Evolutionary conservation across 345 rosid species (phyloP).

Genomic region (Nephelium lappaceum): DNA sequence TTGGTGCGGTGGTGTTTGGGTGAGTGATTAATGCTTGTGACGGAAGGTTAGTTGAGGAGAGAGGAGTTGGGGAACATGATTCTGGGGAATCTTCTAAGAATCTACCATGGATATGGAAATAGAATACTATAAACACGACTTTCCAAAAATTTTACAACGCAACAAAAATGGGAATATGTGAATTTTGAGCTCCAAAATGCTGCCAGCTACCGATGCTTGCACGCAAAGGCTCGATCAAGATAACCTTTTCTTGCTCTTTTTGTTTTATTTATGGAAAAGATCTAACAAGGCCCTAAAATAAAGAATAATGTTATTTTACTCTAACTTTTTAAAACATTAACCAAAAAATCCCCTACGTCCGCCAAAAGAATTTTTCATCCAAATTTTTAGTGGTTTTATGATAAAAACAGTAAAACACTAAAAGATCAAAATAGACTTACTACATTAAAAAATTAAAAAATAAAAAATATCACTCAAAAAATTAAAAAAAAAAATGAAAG

Average conservation of each 20-base stretch:
- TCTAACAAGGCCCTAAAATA: too few relatives aligned
- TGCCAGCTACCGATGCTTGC: not conserved
- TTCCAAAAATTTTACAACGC: not conserved
- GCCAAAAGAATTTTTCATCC: too few relatives aligned
- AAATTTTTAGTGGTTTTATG: too few relatives aligned
- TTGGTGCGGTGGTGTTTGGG: not conserved
- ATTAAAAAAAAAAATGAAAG: too few relatives aligned
- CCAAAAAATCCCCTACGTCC: too few relatives aligned
- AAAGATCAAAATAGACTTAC: too few relatives aligned
- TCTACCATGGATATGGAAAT: constrained; percentile 20
- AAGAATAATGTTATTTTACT: too few relatives aligned
- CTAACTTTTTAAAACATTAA: too few relatives aligned
- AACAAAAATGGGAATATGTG: constrained; percentile 22
- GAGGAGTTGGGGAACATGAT: not conserved
- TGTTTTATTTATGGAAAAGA: too few relatives aligned
- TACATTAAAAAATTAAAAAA: too few relatives aligned
- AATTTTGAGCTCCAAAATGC: not conserved
- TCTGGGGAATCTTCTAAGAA: constrained; percentile 31
- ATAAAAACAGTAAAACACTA: too few relatives aligned
- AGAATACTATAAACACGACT: not conserved
- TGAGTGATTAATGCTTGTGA: not conserved
- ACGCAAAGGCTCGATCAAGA: not conserved
- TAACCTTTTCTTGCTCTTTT: not conserved
- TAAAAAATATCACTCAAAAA: too few relatives aligned
- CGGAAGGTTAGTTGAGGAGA: not conserved